Evolutionary conservation across 306 rosid genomes (phyloP).

Genomic region (Mimosa pudica): DNA sequence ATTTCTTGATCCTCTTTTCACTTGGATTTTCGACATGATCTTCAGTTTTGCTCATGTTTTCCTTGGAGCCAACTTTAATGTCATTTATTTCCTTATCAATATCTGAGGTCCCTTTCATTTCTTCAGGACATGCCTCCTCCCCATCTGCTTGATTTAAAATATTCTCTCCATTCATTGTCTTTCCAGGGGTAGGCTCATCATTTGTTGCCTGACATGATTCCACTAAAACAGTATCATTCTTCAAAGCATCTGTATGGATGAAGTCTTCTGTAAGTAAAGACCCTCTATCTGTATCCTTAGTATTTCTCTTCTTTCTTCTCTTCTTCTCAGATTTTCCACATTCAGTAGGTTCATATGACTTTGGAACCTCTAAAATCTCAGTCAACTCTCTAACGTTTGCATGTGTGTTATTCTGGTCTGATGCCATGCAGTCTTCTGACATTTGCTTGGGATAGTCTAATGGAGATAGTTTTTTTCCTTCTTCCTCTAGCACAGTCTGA

Average conservation of each 20-base stretch:
- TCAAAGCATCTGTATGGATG: constrained; percentile 37
- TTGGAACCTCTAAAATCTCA: constrained; percentile 39
- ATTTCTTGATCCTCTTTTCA: constrained; percentile 45
- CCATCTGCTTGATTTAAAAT: constrained; percentile 44
- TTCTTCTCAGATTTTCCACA: constrained; percentile 38
- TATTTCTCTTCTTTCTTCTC: constrained; percentile 43
- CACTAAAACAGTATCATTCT: constrained; percentile 29
- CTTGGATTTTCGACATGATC: constrained; percentile 38
- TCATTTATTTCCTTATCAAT: constrained; percentile 32
- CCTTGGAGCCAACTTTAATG: constrained; percentile 31
- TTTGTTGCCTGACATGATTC: constrained; percentile 39
- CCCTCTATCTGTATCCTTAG: constrained; percentile 40
- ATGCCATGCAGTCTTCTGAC: constrained; percentile 37
- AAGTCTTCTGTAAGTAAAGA: constrained; percentile 21
- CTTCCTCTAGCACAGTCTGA: constrained; percentile 37
- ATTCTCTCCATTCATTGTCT: constrained; percentile 37
- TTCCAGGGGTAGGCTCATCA: constrained; percentile 33
- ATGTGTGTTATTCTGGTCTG: constrained; percentile 36
- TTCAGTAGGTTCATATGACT: constrained; percentile 34
- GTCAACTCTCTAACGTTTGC: constrained; percentile 32
- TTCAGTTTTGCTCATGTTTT: constrained; percentile 38
- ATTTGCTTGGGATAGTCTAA: constrained; percentile 38
- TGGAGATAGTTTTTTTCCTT: constrained; percentile 42
- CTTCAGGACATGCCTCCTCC: constrained; percentile 32
- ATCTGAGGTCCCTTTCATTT: constrained; percentile 30